These are phyloP conservation scores for Hirsutella thompsonii DNA, from an alignment of 2,329 filamentous ascomycete genomes.

Conservation along the genomic window DNA sequence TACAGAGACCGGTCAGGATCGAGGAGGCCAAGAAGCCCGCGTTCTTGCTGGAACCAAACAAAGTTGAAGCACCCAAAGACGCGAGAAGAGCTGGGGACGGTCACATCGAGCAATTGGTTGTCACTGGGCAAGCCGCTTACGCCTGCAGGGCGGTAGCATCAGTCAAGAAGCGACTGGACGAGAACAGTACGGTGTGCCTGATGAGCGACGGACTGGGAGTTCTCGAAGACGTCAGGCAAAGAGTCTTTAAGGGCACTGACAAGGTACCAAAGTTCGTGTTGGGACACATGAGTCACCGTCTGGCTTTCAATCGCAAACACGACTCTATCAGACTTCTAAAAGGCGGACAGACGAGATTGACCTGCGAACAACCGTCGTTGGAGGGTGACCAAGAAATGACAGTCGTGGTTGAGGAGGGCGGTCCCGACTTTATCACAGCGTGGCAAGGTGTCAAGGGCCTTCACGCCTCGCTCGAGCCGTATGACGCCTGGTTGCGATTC, in stretches of 20 bases:
- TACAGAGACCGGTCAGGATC: constrained; percentile 14
- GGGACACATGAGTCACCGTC: constrained; percentile 42
- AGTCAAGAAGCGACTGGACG: constrained; percentile 53
- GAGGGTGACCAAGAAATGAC: too few relatives aligned
- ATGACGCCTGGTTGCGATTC: constrained; percentile 43
- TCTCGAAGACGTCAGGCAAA: constrained; percentile 61
- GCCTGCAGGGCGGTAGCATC: constrained; percentile 39
- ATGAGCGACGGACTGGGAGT: constrained; percentile 75
- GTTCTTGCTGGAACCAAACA: too few relatives aligned
- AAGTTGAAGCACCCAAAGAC: too few relatives aligned
- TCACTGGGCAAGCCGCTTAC: constrained; percentile 47
- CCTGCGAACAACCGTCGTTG: constrained; percentile 7
- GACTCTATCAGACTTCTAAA: constrained; percentile 25
- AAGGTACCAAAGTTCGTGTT: constrained; percentile 64
- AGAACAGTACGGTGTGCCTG: constrained; percentile 59
- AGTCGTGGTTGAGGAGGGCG: constrained; percentile 1
- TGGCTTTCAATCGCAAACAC: constrained; percentile 27
- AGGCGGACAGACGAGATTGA: constrained; percentile 18
- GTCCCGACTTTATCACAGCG: constrained; percentile 10
- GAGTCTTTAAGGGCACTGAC: constrained; percentile 54
- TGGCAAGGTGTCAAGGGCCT: constrained; percentile 11
- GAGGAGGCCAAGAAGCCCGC: too few relatives aligned
- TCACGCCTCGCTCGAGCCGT: constrained; percentile 9
- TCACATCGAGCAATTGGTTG: constrained; percentile 58
- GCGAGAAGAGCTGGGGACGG: constrained; percentile 11